Base-by-base conservation (phyloP, 345 rosid genomes). In the Bruguiera gymnorhiza region DNA sequence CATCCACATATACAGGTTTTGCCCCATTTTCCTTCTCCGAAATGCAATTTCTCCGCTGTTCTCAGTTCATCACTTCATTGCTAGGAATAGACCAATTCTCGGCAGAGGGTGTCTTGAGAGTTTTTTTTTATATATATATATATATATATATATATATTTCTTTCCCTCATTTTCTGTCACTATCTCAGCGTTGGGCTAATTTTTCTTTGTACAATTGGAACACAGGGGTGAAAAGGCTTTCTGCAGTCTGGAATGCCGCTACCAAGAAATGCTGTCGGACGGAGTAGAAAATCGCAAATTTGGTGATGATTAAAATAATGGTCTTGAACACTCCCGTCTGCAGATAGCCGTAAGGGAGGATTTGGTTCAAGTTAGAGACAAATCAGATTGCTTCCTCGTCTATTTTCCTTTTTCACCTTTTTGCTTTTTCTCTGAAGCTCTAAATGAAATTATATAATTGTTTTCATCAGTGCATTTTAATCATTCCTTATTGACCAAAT, bases 201-300 rank as follows among this genome's bases (percentile, higher is more conserved):
- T 61, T 19, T 18, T 30, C 24, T 23, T 29, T 37, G 26, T 20
- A 4, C 66, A 18, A 18, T 57, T 73, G 20, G 51, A 24, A 10
- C 63, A 75, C 92, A 91, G 98, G 77, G 98, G 98, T 24, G 98
- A 94, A 36, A 85, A 88, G 62, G 96, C 94, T 2, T 94, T 91
- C 75, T 91, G 98, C 79, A 89, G 91, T 70, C 76, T 68, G 8
- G 91, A 89, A 79, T 94, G 98, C 81, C 79, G 94, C 54, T 79
- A 78, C 83, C 83, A 84, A 60, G 90, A 93, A 82, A 88, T 91
- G 86, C 71, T 88, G 60, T 72, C 78, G 36, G 96, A 93, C 73
- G 88, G 80, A 34, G 26, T 55, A 10, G 64, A 74, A 51, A 56
- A 29, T 46, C 63, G 65, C 62, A 58, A 31, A 63, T 46, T 61